Base-by-base conservation (phyloP, 306 rosid genomes). In the Trifolium dubium region DNA sequence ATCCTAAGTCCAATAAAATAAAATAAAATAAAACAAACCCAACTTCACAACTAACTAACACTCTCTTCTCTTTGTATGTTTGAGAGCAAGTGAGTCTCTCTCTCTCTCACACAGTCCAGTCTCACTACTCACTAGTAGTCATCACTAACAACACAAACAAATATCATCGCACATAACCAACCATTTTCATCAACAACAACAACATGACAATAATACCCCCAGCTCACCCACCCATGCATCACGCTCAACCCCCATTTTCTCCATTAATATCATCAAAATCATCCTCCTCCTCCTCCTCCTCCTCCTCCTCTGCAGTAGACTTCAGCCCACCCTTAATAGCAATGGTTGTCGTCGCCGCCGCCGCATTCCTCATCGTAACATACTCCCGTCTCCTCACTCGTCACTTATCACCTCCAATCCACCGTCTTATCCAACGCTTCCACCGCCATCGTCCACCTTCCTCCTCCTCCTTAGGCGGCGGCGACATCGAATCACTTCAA, bases 281-380 rank as follows among this genome's bases (percentile, higher is more conserved):
- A 17, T 77, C 90, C n/a, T 73, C 91, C 34, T 66, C 75, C 1
- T 89, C 98, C n/a, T n/a, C n/a, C n/a, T n/a, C 83, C 17, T 77
- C 90, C n/a, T 73, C 91, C 34, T 66, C 75, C 1, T 89, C 98
- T 39, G 86, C 94, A 31, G 86, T 91, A 4, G 90, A 91, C 82
- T 93, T 93, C 87, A 89, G 90, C 34, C 98, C 97, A 0, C 96
- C 98, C 0, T 35, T 93, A 30, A 93, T 93, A 53, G 98, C 94
- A 71, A 93, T 93, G 97, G 96, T 93, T 0, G 98, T 88, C 1
- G 85, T 93, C 0, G 90, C 91, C 8, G 97, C 94, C 73, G 71
- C 98, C 29, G 98, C 98, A 18, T 91, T 93, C 59, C 59, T 93
- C 15, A 13, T 91, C 39, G 94, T 93, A 12, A 91, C 97, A 28